Evolutionary conservation across 179 eudicot species (phyloP).

Genomic region (Spergularia azorica): DNA sequence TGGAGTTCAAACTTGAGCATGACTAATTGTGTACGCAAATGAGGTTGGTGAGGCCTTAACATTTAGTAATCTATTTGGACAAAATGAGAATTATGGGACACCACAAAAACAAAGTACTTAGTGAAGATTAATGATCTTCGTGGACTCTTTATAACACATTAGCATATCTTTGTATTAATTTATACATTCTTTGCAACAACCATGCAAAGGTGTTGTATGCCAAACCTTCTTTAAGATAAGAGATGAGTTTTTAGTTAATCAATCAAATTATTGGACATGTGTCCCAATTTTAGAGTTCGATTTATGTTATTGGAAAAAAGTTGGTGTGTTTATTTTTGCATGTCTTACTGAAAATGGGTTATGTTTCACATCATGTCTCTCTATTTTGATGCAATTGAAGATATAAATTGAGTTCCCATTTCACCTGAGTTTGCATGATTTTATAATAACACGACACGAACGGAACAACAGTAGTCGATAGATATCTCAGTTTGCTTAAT

Average conservation of each 20-base stretch:
- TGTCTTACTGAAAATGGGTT: too few relatives aligned
- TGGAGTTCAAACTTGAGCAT: slow-evolving; percentile 3
- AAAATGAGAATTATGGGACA: slow-evolving; percentile 10
- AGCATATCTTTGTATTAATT: slow-evolving; percentile 3
- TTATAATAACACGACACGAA: too few relatives aligned
- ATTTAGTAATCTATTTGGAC: not conserved
- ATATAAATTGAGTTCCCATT: too few relatives aligned
- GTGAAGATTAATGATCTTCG: not conserved
- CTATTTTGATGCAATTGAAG: too few relatives aligned
- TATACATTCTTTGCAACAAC: not conserved
- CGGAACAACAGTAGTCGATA: too few relatives aligned
- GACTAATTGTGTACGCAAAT: slow-evolving; percentile 11
- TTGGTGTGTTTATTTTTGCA: too few relatives aligned
- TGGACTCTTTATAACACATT: not conserved
- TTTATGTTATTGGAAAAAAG: too few relatives aligned
- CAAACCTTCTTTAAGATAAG: not conserved
- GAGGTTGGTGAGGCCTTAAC: slow-evolving; percentile 6
- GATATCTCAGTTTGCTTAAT: too few relatives aligned
- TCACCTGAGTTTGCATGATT: too few relatives aligned
- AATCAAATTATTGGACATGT: not conserved
- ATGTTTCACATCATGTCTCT: too few relatives aligned
- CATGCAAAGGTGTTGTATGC: not conserved
- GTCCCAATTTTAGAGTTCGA: too few relatives aligned
- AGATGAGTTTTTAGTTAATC: not conserved
- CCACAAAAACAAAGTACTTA: not conserved